These are phyloP conservation scores for Suhomyces wounanorum DNA, from an alignment of 1,139 yeast genomes.

Conservation along the genomic window DNA sequence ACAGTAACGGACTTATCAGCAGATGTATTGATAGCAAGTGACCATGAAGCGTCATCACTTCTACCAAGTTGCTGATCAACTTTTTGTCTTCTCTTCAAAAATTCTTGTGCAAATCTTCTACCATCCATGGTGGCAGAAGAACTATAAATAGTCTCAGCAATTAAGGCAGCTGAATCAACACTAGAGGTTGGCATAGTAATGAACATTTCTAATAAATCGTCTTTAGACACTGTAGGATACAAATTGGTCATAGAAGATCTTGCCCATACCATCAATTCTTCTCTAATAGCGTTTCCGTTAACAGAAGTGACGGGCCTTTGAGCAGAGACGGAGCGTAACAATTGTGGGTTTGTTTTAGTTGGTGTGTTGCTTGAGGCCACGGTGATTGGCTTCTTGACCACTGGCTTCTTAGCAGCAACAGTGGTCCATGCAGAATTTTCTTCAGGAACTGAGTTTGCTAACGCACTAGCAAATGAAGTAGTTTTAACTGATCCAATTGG, in stretches of 20 bases:
- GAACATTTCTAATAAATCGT: slow-evolving; percentile 78
- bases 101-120: slow-evolving; percentile 88
- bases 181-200: slow-evolving; percentile 71
- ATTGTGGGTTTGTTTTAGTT: slow-evolving; percentile 41
- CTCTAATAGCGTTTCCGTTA: slow-evolving; percentile 35
- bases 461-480: slow-evolving; percentile 24
- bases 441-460: slow-evolving; percentile 30
- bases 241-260: slow-evolving; percentile 70
- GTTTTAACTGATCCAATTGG: slow-evolving; percentile 15
- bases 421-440: slow-evolving; percentile 50
- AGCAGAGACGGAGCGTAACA: slow-evolving; percentile 50
- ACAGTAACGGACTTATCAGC: slow-evolving; percentile 50
- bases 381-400: slow-evolving; percentile 29
- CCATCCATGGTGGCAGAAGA: slow-evolving; percentile 95
- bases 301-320: slow-evolving; percentile 30
- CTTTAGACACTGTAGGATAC: slow-evolving; percentile 71
- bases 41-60: slow-evolving; percentile 60
- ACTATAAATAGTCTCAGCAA: slow-evolving; percentile 89
- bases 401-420: slow-evolving; percentile 34
- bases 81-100: slow-evolving; percentile 70
- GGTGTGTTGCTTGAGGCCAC: slow-evolving; percentile 22
- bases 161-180: slow-evolving; percentile 75
- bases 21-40: slow-evolving; percentile 57
- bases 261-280: slow-evolving; percentile 86
- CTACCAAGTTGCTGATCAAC: slow-evolving; percentile 61